These are phyloP conservation scores for Penicillium sp. DNA, from an alignment of 2,329 filamentous ascomycete genomes.

Conservation along the genomic window DNA sequence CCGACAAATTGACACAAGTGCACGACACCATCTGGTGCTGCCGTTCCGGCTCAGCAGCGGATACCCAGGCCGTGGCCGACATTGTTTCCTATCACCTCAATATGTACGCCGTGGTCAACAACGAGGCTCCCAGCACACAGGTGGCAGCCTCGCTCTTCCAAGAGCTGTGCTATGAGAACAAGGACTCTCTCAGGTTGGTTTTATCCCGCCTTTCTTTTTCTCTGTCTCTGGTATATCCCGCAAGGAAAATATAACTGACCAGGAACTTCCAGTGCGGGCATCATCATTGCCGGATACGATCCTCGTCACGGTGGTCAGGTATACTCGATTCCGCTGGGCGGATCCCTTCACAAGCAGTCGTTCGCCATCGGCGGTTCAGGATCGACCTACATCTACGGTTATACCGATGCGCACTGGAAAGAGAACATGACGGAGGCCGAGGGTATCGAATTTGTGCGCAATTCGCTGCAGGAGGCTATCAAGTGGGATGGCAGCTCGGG, in stretches of 20 bases:
- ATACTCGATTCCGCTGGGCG: constrained; percentile 94
- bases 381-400: constrained; percentile 99
- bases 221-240: not conserved
- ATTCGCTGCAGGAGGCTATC: constrained; percentile 88
- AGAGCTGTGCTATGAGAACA: constrained; percentile 97
- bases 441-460: constrained; percentile 91
- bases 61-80: constrained; percentile 96
- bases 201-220: constrained; percentile 42
- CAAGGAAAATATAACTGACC: not conserved
- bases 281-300: constrained; percentile 99
- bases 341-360: constrained; percentile 94
- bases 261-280: constrained; percentile 71
- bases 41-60: constrained; percentile 93
- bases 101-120: constrained; percentile 88
- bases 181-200: constrained; percentile 83
- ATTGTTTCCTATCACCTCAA: constrained; percentile 97
- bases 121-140: constrained; percentile 89
- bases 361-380: constrained; percentile 96
- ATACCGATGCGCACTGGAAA: constrained; percentile 94
- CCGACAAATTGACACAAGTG: constrained; percentile 97
- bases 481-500: constrained; percentile 99
- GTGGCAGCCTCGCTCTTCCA: constrained; percentile 96
- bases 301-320: constrained; percentile 94
- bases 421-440: constrained; percentile 93
- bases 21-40: constrained; percentile 99